Evolutionary conservation across 2,329 filamentous ascomycete genomes (phyloP).

Genomic region (Pseudogymnoascus sp.): DNA sequence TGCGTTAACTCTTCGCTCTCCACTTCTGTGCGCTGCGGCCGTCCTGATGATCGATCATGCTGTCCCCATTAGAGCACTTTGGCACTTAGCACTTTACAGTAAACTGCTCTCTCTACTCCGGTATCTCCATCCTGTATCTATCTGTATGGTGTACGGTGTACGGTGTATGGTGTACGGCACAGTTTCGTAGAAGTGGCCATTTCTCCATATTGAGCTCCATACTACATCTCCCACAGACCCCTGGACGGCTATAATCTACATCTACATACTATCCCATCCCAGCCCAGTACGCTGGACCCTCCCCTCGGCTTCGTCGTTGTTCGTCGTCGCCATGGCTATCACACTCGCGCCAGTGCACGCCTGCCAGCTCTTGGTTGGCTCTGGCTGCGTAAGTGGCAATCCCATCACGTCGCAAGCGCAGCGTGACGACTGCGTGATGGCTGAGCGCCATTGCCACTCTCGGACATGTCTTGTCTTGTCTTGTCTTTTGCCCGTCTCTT

Average conservation of each 20-base stretch:
- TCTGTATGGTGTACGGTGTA: too few relatives aligned
- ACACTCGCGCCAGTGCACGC: background rate
- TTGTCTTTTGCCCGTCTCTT: background rate
- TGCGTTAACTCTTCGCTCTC: background rate
- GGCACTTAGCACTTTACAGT: background rate
- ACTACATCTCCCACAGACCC: background rate
- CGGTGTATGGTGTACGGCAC: background rate
- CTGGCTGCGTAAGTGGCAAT: background rate
- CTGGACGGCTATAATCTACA: background rate
- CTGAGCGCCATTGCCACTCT: background rate
- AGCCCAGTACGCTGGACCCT: background rate
- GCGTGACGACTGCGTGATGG: background rate
- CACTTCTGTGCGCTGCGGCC: background rate
- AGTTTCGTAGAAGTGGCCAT: background rate
- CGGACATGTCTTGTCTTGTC: background rate
- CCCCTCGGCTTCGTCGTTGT: background rate
- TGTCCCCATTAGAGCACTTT: background rate
- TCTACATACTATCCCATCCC: too few relatives aligned
- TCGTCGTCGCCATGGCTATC: background rate
- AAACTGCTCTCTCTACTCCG: too few relatives aligned
- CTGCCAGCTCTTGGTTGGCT: background rate
- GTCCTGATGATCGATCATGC: constrained; percentile 2
- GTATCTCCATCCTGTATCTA: background rate
- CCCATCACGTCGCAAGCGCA: background rate
- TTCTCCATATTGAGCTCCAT: background rate